phyloP scores from a whole-genome alignment of 306 rosid genomes.

The Casuarina equisetifolia region DNA sequence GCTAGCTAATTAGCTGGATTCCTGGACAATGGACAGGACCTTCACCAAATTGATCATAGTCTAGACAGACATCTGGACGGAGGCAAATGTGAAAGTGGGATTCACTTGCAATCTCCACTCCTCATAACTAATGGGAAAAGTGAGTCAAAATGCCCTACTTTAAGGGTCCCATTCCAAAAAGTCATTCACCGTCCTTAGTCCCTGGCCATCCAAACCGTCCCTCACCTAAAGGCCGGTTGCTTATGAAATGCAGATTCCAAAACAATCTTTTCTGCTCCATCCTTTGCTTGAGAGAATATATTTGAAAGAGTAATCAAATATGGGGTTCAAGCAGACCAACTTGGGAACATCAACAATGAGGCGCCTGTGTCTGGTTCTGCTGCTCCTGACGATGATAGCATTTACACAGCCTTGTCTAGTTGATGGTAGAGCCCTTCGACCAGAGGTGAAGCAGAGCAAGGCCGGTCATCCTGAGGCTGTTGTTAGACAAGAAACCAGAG shows the following conservation, averaged over 20 bases:
- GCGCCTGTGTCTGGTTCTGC: slow-evolving; percentile 22
- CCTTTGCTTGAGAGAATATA: slow-evolving; percentile 47
- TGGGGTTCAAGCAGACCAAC: slow-evolving; percentile 21
- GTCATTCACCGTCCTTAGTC: slow-evolving; percentile 53
- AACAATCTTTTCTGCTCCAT: slow-evolving; percentile 48
- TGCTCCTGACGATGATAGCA: slow-evolving; percentile 29
- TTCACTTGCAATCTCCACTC: slow-evolving; percentile 35
- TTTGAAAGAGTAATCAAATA: slow-evolving; percentile 25
- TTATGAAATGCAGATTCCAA: slow-evolving; percentile 53
- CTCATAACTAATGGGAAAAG: slow-evolving; percentile 37
- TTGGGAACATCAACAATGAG: slow-evolving; percentile 41
- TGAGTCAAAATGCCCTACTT: slow-evolving; percentile 45
- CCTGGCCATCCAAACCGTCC: slow-evolving; percentile 42
- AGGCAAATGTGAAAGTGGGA: slow-evolving; percentile 13
- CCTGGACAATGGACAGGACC: background rate
- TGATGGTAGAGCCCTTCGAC: slow-evolving; percentile 39
- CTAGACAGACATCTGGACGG: slow-evolving; percentile 10
- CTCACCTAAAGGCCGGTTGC: slow-evolving; percentile 28
- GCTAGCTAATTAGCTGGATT: background rate
- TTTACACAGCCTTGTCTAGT: slow-evolving; percentile 30
- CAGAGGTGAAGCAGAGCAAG: slow-evolving; percentile 22
- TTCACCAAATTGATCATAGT: background rate
- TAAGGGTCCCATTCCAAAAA: slow-evolving; percentile 52
- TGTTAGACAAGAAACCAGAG: background rate
- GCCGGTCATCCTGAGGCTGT: slow-evolving; percentile 18